Conservation (phyloP, 164 flowering plant genomes). For the Echeveria elegans region DNA sequence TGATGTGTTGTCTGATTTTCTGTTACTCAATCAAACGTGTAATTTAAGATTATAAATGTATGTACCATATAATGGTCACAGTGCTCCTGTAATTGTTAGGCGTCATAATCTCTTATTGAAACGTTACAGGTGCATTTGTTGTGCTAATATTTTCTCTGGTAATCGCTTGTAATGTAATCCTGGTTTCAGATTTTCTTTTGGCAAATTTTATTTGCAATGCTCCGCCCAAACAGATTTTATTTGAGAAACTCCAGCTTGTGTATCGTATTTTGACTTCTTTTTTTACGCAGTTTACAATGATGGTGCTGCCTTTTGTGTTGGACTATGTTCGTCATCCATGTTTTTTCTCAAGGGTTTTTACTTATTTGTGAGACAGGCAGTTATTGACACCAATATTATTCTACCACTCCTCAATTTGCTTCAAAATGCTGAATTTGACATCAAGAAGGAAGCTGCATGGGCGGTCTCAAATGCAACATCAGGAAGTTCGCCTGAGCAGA, state of each 20-base stretch:
- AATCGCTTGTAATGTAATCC: neutral
- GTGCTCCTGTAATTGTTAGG: neutral
- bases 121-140: neutral
- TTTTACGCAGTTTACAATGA: no score
- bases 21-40: neutral
- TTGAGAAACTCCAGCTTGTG: neutral
- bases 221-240: neutral
- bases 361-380: slow-evolving; percentile 37
- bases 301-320: neutral
- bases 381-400: slow-evolving; percentile 53
- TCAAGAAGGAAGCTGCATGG: slow-evolving; percentile 80
- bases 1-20: neutral
- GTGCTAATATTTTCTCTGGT: neutral
- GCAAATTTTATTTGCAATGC: neutral
- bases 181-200: neutral
- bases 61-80: neutral
- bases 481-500: slow-evolving; percentile 66
- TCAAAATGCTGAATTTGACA: slow-evolving; percentile 63
- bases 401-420: slow-evolving; percentile 52
- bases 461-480: slow-evolving; percentile 76
- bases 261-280: neutral
- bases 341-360: neutral
- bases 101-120: neutral
- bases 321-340: neutral
- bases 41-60: no score